Evolutionary conservation across 768 basidiomycete genomes (phyloP).

Genomic region (Hygrophorus russula): DNA sequence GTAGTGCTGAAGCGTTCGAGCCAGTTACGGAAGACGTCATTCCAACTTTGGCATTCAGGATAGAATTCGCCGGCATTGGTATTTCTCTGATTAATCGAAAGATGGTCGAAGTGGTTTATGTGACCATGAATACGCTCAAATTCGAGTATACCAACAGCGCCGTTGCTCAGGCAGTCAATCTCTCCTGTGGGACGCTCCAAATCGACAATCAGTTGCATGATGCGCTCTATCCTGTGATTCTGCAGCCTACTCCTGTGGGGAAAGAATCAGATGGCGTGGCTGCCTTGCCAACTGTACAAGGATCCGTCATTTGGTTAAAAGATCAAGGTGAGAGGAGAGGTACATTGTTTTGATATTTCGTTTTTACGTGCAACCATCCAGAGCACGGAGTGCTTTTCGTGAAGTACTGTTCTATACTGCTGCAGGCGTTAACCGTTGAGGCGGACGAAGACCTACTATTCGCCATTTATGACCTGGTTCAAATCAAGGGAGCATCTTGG

Average conservation of each 20-base stretch:
- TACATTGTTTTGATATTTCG: neutral
- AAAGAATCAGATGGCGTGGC: conserved; percentile 67
- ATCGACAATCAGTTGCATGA: conserved; percentile 98
- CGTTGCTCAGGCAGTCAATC: conserved; percentile 66
- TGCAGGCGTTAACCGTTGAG: conserved; percentile 92
- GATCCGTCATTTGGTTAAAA: conserved; percentile 81
- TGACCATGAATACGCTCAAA: conserved; percentile 66
- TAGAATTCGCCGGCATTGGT: conserved; percentile 87
- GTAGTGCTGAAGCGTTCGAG: conserved; percentile 71
- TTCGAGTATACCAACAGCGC: conserved; percentile 78
- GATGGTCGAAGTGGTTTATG: conserved; percentile 83
- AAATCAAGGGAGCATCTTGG: conserved; percentile 89
- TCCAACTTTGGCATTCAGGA: conserved; percentile 50
- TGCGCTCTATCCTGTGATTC: conserved; percentile 85
- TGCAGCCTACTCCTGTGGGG: conserved; percentile 86
- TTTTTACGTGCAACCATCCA: conserved; percentile 18
- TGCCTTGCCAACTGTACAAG: conserved; percentile 81
- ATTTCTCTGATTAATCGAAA: conserved; percentile 83
- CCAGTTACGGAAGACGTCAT: conserved; percentile 66
- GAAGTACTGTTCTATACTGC: conserved; percentile 89
- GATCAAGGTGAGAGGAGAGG: conserved; percentile 59
- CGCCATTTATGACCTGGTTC: conserved; percentile 82
- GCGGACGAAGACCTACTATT: conserved; percentile 97
- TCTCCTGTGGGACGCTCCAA: conserved; percentile 82
- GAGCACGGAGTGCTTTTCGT: conserved; percentile 98